Conservation (phyloP, 2,329 filamentous ascomycete genomes). For the Fusarium abutilonis region DNA sequence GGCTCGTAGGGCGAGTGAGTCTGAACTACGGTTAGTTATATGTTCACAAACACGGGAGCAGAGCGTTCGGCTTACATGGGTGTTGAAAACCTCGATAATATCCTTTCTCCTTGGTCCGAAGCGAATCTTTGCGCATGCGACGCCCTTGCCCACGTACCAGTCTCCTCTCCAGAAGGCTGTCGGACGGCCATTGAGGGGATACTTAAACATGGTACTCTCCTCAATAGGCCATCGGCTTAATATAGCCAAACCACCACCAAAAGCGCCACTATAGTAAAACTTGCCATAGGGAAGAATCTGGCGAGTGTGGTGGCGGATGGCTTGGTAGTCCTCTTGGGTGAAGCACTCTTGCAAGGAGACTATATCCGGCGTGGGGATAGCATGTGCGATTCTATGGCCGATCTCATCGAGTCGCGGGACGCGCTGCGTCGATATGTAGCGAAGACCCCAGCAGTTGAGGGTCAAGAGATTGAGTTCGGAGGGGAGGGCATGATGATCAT, state of each 20-base stretch:
- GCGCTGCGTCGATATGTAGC: constrained; percentile 82
- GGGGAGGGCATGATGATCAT: constrained; percentile 51
- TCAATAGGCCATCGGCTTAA: constrained; percentile 92
- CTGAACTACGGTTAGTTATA: constrained; percentile 41
- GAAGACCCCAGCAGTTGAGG: constrained; percentile 97
- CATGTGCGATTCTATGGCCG: constrained; percentile 77
- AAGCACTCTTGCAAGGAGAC: constrained; percentile 97
- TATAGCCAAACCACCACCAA: constrained; percentile 89
- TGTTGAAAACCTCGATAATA: constrained; percentile 89
- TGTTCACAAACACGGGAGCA: neutral
- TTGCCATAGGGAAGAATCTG: constrained; percentile 87
- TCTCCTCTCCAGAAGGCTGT: constrained; percentile 94
- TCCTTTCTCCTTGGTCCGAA: constrained; percentile 72
- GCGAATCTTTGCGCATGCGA: constrained; percentile 83
- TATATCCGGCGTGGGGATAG: constrained; percentile 77
- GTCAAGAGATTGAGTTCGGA: constrained; percentile 80
- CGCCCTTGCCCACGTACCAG: constrained; percentile 96
- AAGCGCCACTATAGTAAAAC: constrained; percentile 90
- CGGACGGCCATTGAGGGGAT: constrained; percentile 91
- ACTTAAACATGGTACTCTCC: constrained; percentile 85
- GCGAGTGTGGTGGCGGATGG: constrained; percentile 77
- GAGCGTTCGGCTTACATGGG: constrained; percentile 68
- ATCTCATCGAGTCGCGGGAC: constrained; percentile 83
- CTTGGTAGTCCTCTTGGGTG: constrained; percentile 83
- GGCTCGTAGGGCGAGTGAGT: constrained; percentile 87